Conservation (phyloP, 768 basidiomycete genomes). For the Mycena chlorophos region DNA sequence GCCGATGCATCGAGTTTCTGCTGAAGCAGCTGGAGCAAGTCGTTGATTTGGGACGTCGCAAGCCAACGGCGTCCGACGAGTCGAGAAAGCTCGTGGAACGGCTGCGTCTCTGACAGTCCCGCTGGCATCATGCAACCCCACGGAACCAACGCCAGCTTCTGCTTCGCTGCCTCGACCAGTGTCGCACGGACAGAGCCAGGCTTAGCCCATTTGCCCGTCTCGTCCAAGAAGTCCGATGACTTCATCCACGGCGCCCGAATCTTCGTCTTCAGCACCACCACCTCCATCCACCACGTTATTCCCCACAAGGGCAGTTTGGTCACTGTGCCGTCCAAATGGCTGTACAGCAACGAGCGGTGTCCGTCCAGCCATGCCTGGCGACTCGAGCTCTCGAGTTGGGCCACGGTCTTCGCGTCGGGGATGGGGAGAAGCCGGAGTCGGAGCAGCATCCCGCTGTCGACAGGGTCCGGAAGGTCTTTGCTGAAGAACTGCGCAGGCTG, state of each 20-base stretch:
- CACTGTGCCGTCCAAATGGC: background rate
- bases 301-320: conserved; percentile 12
- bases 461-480: background rate
- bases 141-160: conserved; percentile 7
- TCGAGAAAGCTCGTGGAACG: background rate
- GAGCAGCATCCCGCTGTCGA: background rate
- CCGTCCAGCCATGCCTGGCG: conserved; percentile 8
- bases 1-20: background rate
- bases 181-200: background rate
- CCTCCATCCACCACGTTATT: conserved; percentile 3
- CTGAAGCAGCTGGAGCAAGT: conserved; percentile 10
- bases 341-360: background rate
- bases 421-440: conserved; percentile 4
- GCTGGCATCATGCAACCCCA: conserved; percentile 6
- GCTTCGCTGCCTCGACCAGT: conserved; percentile 4
- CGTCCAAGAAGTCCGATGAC: background rate
- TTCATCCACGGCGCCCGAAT: background rate
- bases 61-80: conserved; percentile 7
- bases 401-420: background rate
- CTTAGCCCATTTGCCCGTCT: background rate
- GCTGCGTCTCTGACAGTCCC: conserved; percentile 6
- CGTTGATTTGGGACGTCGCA: conserved; percentile 10
- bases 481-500: conserved; percentile 12
- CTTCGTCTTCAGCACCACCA: conserved; percentile 9
- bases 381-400: background rate